Evolutionary conservation across 2,329 filamentous ascomycete species (phyloP), one percentile per base, ranked within the genome.

Genomic region (Aspergillus fumigatus): DNA sequence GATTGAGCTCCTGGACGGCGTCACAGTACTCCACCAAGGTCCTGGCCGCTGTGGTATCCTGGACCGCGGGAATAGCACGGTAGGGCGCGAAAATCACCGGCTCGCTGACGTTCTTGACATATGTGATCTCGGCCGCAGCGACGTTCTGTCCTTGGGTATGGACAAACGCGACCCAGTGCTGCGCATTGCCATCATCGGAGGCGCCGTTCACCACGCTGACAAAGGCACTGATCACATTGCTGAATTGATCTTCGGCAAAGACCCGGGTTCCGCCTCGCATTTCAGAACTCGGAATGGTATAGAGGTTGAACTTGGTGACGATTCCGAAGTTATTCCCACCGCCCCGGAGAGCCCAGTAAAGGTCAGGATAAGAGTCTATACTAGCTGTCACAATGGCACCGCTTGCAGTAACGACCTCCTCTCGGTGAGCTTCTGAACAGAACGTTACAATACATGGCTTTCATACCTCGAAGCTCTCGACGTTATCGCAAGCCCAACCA

Each of bases 261-360:
- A 61, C 59, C 7, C 66, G 64, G 3, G 64, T 52, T 4, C 76
- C 75, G 17, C 73, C 76, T 70, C 75, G 78, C 49, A 80, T 65
- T 1, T 65, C 48, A 7, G 71, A 73, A 6, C 66, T 71, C 0
- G 70, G 65, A 43, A 73, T 71, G 0, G 76, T 75, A 11, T 67
- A 66, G 14, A 80, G 63, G 26, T 77, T 72, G 56, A 75, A 75
- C 17, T 64, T 67, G 19, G 77, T 73, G 50, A 76, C 70, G 45
- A 75, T 65, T 25, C 63, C 67, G 52, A 74, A 69, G 54, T 75
- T 75, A 59, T 70, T 73, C 32, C 72, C 72, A 6, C 75, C 75
- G 14, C 75, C 75, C n/a, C 69, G 65, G 4, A 77, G 64, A 9
- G 74, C 75, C 65, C 68, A 75, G 61, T 68, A 77, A 0, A 77